Evolutionary conservation across 495 filamentous ascomycete genomes (phyloP).

Genomic region (Hypoxylon trugodes): DNA sequence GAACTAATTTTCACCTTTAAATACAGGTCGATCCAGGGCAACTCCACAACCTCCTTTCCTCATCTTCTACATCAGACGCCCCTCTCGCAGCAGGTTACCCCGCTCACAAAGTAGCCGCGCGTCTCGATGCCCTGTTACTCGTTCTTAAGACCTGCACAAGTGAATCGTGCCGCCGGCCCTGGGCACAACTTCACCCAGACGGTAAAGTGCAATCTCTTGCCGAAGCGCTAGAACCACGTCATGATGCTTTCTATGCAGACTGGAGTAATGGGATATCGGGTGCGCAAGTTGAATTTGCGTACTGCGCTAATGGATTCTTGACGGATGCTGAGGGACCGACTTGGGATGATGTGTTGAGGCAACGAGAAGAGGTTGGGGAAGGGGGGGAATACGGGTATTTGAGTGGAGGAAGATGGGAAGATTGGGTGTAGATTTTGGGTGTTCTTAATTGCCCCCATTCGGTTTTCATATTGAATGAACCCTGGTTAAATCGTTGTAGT

Average conservation of each 20-base stretch:
- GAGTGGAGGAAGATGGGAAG: constrained; percentile 42
- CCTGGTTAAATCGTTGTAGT: no score
- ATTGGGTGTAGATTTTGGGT: constrained; percentile 36
- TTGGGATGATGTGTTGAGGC: constrained; percentile 23
- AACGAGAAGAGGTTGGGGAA: background rate
- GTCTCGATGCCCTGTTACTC: constrained; percentile 66
- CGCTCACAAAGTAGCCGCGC: constrained; percentile 47
- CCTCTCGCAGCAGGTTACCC: constrained; percentile 46
- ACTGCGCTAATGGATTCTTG: constrained; percentile 65
- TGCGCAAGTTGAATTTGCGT: constrained; percentile 53
- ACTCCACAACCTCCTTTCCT: constrained; percentile 60
- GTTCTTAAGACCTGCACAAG: constrained; percentile 68
- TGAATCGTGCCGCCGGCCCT: constrained; percentile 60
- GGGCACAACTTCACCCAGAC: constrained; percentile 62
- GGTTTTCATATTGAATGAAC: no score
- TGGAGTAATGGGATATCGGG: constrained; percentile 24
- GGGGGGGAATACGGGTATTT: constrained; percentile 8
- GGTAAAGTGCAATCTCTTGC: constrained; percentile 44
- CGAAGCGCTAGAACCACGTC: constrained; percentile 53
- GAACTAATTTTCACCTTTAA: background rate
- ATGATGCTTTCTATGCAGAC: constrained; percentile 62
- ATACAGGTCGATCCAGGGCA: constrained; percentile 64
- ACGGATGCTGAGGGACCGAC: constrained; percentile 64
- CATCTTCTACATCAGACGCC: background rate
- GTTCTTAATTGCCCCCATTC: no score